Conservation (phyloP, 1,139 yeast species). For the Candida neerlandica region DNA sequence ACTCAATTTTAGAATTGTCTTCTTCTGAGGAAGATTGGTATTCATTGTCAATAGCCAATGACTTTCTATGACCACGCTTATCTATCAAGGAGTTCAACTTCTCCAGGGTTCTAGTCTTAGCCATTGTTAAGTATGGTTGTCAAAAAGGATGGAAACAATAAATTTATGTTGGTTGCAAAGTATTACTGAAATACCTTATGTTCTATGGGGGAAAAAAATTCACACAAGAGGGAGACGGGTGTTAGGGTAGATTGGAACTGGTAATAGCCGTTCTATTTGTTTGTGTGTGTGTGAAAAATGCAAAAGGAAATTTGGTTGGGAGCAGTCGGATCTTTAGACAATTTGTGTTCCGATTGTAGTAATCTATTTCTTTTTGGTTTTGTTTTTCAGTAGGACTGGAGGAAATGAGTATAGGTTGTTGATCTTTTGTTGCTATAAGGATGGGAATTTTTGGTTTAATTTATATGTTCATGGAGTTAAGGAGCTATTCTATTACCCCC, state of each 20-base stretch:
- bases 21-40: constrained; percentile 14
- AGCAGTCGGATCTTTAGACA: no score
- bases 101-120: constrained; percentile 16
- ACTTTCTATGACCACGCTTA: constrained; percentile 19
- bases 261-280: background rate
- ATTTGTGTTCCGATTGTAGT: no score
- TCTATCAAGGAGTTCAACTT: constrained; percentile 18
- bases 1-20: constrained; percentile 1
- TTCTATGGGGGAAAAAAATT: background rate
- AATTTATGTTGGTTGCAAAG: constrained; percentile 1
- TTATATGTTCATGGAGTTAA: background rate
- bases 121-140: constrained; percentile 7
- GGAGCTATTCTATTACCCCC: background rate
- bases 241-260: background rate
- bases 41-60: constrained; percentile 23
- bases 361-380: no score
- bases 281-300: background rate
- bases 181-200: background rate
- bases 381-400: no score
- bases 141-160: background rate
- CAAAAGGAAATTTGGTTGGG: no score
- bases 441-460: background rate
- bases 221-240: background rate
- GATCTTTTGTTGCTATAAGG: background rate
- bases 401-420: no score